Conservation (phyloP, 768 basidiomycete species). For the Boletus rubropictus region DNA sequence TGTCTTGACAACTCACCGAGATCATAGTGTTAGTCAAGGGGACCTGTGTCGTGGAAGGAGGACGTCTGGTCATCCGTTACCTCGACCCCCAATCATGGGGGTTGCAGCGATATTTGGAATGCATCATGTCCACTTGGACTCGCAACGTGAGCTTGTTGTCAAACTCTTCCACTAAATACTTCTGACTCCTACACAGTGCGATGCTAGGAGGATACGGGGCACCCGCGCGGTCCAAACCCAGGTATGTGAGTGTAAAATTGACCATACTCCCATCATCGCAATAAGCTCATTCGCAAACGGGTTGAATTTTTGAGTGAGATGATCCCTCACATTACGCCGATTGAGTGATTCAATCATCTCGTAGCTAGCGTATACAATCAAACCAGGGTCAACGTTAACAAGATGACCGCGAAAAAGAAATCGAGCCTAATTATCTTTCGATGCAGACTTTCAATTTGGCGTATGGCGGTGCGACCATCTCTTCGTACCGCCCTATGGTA, state of each 20-base stretch:
- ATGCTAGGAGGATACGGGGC: too few relatives aligned
- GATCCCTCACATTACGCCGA: neutral
- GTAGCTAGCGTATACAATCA: slow-evolving; percentile 51
- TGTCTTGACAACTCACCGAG: slow-evolving; percentile 33
- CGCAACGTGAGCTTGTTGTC: too few relatives aligned
- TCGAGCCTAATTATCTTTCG: neutral
- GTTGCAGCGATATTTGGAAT: neutral
- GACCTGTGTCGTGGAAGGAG: neutral
- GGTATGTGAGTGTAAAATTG: slow-evolving; percentile 37
- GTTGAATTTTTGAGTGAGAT: slow-evolving; percentile 45
- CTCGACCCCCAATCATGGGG: slow-evolving; percentile 11
- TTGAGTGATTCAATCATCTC: slow-evolving; percentile 4
- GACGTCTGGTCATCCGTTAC: too few relatives aligned
- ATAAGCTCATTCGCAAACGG: slow-evolving; percentile 46
- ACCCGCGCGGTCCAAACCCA: slow-evolving; percentile 31
- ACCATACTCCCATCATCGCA: neutral
- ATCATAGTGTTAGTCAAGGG: slow-evolving; percentile 34
- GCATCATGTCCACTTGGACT: too few relatives aligned
- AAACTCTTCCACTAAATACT: too few relatives aligned
- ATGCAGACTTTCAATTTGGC: slow-evolving; percentile 59
- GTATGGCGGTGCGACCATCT: slow-evolving; percentile 60
- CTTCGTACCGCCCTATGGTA: slow-evolving; percentile 47
- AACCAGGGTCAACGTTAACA: slow-evolving; percentile 41
- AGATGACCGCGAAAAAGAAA: neutral
- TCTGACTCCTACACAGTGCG: too few relatives aligned